These are phyloP conservation scores for Hericium alpestre DNA, from an alignment of 768 basidiomycete species.

Conservation along the genomic window DNA sequence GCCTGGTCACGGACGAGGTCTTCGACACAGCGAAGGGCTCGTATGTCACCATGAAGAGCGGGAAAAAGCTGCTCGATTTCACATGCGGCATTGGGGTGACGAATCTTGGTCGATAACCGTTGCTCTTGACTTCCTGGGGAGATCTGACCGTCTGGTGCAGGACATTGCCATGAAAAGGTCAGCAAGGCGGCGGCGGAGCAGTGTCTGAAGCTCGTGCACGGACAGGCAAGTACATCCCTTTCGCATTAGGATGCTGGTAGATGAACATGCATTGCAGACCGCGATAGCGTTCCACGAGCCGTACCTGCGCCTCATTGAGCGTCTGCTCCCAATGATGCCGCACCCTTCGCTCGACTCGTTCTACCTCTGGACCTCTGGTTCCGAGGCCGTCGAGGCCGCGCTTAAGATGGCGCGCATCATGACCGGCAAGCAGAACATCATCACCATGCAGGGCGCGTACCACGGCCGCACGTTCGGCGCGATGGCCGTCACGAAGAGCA, in stretches of 20 bases:
- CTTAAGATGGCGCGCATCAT: conserved; percentile 76
- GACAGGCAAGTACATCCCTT: conserved; percentile 38
- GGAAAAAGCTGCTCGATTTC: conserved; percentile 12
- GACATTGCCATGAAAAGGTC: conserved; percentile 81
- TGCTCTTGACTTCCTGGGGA: not conserved
- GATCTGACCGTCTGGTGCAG: conserved; percentile 24
- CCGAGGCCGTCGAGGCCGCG: conserved; percentile 85
- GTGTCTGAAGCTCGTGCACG: conserved; percentile 70
- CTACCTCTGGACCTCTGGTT: conserved; percentile 96
- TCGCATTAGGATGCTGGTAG: not conserved
- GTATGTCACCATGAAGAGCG: conserved; percentile 12
- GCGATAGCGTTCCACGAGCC: conserved; percentile 83
- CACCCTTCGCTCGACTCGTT: conserved; percentile 85
- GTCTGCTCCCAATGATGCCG: conserved; percentile 82
- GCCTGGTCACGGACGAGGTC: conserved; percentile 8
- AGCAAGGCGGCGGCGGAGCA: conserved; percentile 86
- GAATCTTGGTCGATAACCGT: conserved; percentile 7
- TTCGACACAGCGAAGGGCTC: conserved; percentile 7
- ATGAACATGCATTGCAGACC: conserved; percentile 37
- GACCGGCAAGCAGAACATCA: conserved; percentile 80
- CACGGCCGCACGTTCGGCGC: conserved; percentile 92
- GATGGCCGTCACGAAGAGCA: conserved; percentile 89
- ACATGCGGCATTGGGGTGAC: conserved; percentile 13
- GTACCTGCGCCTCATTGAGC: conserved; percentile 79
- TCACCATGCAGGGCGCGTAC: conserved; percentile 86